phyloP scores from a whole-genome alignment of 805 yeast species.

The Kuraishia piskuri region DNA sequence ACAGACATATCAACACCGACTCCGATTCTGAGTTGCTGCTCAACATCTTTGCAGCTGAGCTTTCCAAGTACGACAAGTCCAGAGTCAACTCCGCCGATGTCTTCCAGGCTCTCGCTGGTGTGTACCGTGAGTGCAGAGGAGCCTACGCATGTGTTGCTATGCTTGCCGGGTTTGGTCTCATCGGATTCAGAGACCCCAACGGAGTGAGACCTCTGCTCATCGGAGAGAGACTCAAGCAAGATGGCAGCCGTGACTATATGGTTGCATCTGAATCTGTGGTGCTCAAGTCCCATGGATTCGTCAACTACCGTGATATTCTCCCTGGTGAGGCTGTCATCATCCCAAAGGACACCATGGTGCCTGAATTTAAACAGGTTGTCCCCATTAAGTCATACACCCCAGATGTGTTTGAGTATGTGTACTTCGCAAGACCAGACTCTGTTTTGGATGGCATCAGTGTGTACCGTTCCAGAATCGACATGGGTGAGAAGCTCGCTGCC shows the following conservation, averaged over 20 bases:
- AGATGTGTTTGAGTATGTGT: slow-evolving; percentile 94
- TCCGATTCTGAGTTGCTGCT: slow-evolving; percentile 87
- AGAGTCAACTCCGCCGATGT: slow-evolving; percentile 89
- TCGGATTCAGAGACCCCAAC: slow-evolving; percentile 96
- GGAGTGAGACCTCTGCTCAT: slow-evolving; percentile 88
- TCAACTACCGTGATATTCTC: slow-evolving; percentile 66
- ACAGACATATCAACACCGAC: slow-evolving; percentile 96
- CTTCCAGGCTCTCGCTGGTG: slow-evolving; percentile 77
- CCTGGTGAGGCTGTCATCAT: slow-evolving; percentile 98
- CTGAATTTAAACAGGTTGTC: slow-evolving; percentile 83
- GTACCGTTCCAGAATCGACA: slow-evolving; percentile 81
- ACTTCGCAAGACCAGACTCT: slow-evolving; percentile 96
- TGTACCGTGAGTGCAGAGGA: slow-evolving; percentile 76
- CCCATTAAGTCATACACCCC: slow-evolving; percentile 78
- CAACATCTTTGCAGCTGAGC: slow-evolving; percentile 85
- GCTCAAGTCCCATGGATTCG: slow-evolving; percentile 83
- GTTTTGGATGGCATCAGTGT: slow-evolving; percentile 96
- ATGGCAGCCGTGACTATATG: slow-evolving; percentile 83
- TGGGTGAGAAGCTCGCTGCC: slow-evolving; percentile 86
- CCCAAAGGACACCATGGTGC: slow-evolving; percentile 63
- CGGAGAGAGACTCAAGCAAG: slow-evolving; percentile 68
- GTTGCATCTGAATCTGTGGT: slow-evolving; percentile 94
- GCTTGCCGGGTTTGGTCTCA: slow-evolving; percentile 91
- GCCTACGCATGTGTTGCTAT: slow-evolving; percentile 96
- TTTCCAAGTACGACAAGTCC: slow-evolving; percentile 85